These are phyloP conservation scores for Nitzschia putrida DNA, from an alignment of 108 stramenopile species.

Conservation along the genomic window DNA sequence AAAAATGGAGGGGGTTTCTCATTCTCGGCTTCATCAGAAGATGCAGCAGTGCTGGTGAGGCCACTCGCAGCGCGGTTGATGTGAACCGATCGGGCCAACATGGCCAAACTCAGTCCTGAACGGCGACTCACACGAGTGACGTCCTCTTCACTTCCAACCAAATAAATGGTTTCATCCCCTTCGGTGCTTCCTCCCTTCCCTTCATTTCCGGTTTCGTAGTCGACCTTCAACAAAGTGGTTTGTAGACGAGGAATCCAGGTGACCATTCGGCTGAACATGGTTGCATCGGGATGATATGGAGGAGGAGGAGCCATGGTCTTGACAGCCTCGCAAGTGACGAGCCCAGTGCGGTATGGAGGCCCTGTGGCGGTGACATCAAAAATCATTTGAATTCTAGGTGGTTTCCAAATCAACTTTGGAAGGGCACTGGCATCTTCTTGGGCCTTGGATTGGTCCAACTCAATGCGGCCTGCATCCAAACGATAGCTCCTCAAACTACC, in stretches of 20 bases:
- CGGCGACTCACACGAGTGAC: conserved; percentile 32
- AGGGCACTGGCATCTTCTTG: neutral
- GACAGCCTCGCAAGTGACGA: conserved; percentile 44
- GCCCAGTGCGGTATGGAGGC: conserved; percentile 43
- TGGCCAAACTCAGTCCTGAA: conserved; percentile 32
- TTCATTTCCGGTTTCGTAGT: conserved; percentile 47
- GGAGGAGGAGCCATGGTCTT: conserved; percentile 24
- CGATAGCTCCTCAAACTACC: conserved; percentile 39
- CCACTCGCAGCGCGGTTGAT: conserved; percentile 35
- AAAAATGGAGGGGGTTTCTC: no score
- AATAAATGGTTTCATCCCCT: conserved; percentile 38
- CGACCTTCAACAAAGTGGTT: conserved; percentile 42
- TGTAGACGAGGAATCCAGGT: conserved; percentile 17
- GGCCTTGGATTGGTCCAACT: conserved; percentile 13
- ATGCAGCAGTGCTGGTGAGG: no score
- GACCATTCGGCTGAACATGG: neutral
- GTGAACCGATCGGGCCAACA: conserved; percentile 34
- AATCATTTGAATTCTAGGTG: conserved; percentile 47
- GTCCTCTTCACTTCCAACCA: conserved; percentile 35
- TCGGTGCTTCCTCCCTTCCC: conserved; percentile 37
- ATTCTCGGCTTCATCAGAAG: no score
- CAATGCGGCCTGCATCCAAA: conserved; percentile 36
- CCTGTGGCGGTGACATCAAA: conserved; percentile 41
- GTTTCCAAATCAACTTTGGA: conserved; percentile 18
- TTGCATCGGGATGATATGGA: neutral